Evolutionary conservation across 1,284 basidiomycete species (phyloP), one percentile per base, ranked within the genome.

Genomic region (Tilletia horrida): DNA sequence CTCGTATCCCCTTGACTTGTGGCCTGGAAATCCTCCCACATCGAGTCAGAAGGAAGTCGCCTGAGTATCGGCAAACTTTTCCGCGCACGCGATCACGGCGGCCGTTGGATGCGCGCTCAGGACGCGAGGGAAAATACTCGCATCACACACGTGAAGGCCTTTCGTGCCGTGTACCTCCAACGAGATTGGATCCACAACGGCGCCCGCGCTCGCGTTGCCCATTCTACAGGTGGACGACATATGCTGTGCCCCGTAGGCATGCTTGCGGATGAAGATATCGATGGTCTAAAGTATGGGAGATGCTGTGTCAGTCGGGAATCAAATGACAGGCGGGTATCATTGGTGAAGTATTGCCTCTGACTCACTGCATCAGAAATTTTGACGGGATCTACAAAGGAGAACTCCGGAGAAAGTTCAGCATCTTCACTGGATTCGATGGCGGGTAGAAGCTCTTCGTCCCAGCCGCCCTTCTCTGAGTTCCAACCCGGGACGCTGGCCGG

Each of bases 91-190:
- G 57, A 76, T 70, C 44, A 76, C 69, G 1, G 69, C 68, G 2
- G 72, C 73, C 4, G 73, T 71, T 7, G 76, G 76, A 57, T 77
- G 76, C 13, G 69, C 72, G 50, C 73, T 73, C 45, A 74, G 73
- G 62, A 75, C 73, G 48, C 74, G 69, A 0, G 76, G 76, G 70
- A 77, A 76, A 67, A 76, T 71, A 45, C 70, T 72, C 4, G 71
- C 76, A 52, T 77, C 76, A 64, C 73, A 76, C 2, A 77, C 75
- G 27, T 69, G 61, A n/a, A 77, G 59, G 1, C 75, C 72, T 18
- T 73, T 68, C 1, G 63, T 69, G 18, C 74, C 74, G 13, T 73
- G 67, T 1, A 77, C 70, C 45, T 70, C 69, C 44, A 77, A 47
- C 13, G 31, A 29, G 18, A 66, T 45, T n/a, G 66, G 68, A 29